A percentile compares a stretch with the other conserved stretches of the same genome.
Conservation (phyloP, 106 monocot genomes). For the Dactylorhiza incarnata region DNA sequence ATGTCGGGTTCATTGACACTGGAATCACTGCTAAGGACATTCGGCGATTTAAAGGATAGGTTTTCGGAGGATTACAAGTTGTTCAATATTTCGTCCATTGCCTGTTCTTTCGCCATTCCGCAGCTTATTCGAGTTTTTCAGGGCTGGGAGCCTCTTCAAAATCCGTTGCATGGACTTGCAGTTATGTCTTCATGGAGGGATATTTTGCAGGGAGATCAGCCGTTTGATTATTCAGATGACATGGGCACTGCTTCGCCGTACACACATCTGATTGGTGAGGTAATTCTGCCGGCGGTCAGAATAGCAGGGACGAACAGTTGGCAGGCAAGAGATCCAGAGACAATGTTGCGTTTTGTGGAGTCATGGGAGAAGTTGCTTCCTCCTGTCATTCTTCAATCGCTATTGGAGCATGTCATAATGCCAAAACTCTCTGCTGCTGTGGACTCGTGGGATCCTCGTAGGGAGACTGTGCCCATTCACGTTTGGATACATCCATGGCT, state of each 20-base stretch:
- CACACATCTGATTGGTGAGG: slow-evolving; percentile 59
- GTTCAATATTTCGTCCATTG: slow-evolving; percentile 64
- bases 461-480: slow-evolving; percentile 78
- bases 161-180: slow-evolving; percentile 60
- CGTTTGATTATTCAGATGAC: slow-evolving; percentile 68
- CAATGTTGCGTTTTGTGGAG: slow-evolving; percentile 83
- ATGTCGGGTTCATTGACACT: slow-evolving; percentile 42
- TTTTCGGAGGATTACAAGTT: slow-evolving; percentile 77
- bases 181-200: slow-evolving; percentile 67
- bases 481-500: slow-evolving; percentile 91
- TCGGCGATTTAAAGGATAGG: slow-evolving; percentile 43
- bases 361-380: slow-evolving; percentile 75
- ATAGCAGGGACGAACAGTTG: slow-evolving; percentile 85
- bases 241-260: slow-evolving; percentile 38
- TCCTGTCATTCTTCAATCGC: slow-evolving; percentile 57
- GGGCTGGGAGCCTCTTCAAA: slow-evolving; percentile 81
- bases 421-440: slow-evolving; percentile 69
- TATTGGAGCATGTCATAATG: slow-evolving; percentile 85
- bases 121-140: slow-evolving; percentile 69
- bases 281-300: slow-evolving; percentile 74
- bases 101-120: slow-evolving; percentile 69
- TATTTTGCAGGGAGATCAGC: slow-evolving; percentile 69
- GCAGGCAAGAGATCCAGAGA: slow-evolving; percentile 85
- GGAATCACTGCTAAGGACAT: slow-evolving; percentile 55
- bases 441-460: slow-evolving; percentile 74